Evolutionary conservation across 1,139 yeast species (phyloP).

Genomic region (Pichia sp.): DNA sequence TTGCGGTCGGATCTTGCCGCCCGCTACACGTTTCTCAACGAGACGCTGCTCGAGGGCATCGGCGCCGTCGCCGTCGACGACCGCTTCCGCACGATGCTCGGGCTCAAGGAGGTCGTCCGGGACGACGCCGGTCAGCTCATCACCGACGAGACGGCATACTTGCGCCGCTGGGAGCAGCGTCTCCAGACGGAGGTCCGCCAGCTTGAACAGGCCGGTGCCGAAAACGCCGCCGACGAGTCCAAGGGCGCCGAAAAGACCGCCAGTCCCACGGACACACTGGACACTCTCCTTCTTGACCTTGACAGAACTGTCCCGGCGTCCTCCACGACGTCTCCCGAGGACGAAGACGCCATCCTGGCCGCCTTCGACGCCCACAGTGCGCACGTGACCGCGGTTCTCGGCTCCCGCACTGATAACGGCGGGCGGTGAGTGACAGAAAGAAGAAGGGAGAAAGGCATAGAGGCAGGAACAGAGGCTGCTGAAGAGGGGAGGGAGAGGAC

Average conservation of each 20-base stretch:
- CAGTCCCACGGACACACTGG: neutral
- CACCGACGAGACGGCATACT: slow-evolving; percentile 17
- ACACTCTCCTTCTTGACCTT: neutral
- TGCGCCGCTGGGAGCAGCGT: slow-evolving; percentile 19
- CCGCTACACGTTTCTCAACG: slow-evolving; percentile 30
- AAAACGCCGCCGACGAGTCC: neutral
- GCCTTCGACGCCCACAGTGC: neutral
- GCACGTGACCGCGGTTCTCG: neutral
- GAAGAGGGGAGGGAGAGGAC: neutral
- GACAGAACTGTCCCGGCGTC: neutral
- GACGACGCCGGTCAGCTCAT: slow-evolving; percentile 14
- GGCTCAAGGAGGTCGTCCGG: slow-evolving; percentile 21
- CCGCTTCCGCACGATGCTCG: slow-evolving; percentile 18
- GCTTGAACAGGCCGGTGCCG: neutral
- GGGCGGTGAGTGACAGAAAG: neutral
- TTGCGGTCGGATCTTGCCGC: slow-evolving; percentile 33
- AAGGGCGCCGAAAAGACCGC: neutral
- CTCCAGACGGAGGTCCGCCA: slow-evolving; percentile 10
- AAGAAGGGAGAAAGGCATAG: neutral
- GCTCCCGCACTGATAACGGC: neutral
- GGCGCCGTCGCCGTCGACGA: slow-evolving; percentile 15
- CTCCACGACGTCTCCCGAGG: neutral
- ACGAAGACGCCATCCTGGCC: neutral
- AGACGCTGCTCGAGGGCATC: slow-evolving; percentile 27
- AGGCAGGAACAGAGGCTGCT: neutral